Percentiles rank a stretch among this genome's conserved stretches.
Evolutionary conservation across 2,329 filamentous ascomycete species (phyloP).

Genomic region (Neofusicoccum ribis): DNA sequence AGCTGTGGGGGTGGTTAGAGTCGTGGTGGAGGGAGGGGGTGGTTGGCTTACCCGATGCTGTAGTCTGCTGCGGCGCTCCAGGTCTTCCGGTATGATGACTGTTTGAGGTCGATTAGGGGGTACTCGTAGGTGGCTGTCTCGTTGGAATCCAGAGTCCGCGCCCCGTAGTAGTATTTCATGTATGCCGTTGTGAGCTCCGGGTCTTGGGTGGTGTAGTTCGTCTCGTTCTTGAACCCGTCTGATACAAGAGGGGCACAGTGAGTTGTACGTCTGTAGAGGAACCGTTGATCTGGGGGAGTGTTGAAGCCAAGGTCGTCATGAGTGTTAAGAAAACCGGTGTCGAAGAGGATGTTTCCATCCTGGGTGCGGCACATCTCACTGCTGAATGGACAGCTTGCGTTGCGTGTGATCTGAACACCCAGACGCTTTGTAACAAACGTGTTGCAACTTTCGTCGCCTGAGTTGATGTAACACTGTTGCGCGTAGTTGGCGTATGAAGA

Average conservation of each 20-base stretch:
- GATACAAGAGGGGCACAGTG: constrained; percentile 13
- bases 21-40: not conserved
- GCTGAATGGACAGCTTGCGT: constrained; percentile 26
- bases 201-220: not conserved
- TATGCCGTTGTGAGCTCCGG: not conserved
- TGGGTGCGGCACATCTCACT: constrained; percentile 24
- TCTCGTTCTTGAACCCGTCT: not conserved
- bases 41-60: not conserved
- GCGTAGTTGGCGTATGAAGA: constrained; percentile 5
- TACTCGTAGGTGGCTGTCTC: constrained; percentile 6
- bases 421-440: constrained; percentile 8
- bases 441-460: constrained; percentile 10
- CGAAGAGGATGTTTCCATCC: constrained; percentile 23
- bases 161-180: constrained; percentile 6
- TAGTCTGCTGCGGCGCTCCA: not conserved
- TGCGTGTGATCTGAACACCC: not conserved
- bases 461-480: constrained; percentile 16
- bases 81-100: not conserved
- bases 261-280: constrained; percentile 19
- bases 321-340: constrained; percentile 28
- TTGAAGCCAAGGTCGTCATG: constrained; percentile 33
- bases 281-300: constrained; percentile 23
- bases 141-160: not conserved
- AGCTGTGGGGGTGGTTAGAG: not conserved
- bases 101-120: not conserved